phyloP scores from a whole-genome alignment of 371 early-diverging fungal genomes.

The Circinella minor region DNA sequence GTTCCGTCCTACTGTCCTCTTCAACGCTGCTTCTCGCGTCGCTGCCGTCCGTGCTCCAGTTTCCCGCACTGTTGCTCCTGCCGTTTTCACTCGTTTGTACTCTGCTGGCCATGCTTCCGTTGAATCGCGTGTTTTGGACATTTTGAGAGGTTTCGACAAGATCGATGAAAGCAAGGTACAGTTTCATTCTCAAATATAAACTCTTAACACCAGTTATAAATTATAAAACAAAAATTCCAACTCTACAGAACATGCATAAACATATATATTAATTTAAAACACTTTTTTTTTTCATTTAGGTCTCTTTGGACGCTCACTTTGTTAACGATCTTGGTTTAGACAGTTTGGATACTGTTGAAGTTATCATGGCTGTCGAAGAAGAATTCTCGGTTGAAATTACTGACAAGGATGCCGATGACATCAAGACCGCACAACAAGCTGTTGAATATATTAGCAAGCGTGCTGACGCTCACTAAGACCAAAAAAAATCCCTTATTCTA shows the following conservation, averaged over 20 bases:
- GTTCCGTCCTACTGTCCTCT: conserved; percentile 55
- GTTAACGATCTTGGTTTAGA: conserved; percentile 94
- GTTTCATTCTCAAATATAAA: neutral
- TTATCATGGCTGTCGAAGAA: conserved; percentile 98
- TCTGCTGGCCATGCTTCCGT: conserved; percentile 65
- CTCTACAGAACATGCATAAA: too few relatives aligned
- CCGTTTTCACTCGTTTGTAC: conserved; percentile 60
- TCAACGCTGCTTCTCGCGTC: conserved; percentile 59
- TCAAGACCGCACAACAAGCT: conserved; percentile 87
- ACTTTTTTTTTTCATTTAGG: conserved; percentile 45
- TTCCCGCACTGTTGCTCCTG: conserved; percentile 35
- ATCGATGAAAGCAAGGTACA: conserved; percentile 87
- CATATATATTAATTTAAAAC: too few relatives aligned
- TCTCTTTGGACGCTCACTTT: conserved; percentile 86
- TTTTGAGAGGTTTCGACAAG: conserved; percentile 94
- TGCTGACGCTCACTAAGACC: conserved; percentile 76
- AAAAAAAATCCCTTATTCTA: neutral
- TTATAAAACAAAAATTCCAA: neutral
- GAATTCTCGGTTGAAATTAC: conserved; percentile 98
- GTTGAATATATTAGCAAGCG: conserved; percentile 83
- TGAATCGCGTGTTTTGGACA: conserved; percentile 84
- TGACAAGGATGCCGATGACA: conserved; percentile 96
- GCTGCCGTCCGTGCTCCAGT: conserved; percentile 33
- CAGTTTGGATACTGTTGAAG: conserved; percentile 96
- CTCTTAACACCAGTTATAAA: neutral